A percentile compares a stretch with the other conserved stretches of the same genome.
Conservation (phyloP, 495 filamentous ascomycete species). For the Tetracladium setigerum region DNA sequence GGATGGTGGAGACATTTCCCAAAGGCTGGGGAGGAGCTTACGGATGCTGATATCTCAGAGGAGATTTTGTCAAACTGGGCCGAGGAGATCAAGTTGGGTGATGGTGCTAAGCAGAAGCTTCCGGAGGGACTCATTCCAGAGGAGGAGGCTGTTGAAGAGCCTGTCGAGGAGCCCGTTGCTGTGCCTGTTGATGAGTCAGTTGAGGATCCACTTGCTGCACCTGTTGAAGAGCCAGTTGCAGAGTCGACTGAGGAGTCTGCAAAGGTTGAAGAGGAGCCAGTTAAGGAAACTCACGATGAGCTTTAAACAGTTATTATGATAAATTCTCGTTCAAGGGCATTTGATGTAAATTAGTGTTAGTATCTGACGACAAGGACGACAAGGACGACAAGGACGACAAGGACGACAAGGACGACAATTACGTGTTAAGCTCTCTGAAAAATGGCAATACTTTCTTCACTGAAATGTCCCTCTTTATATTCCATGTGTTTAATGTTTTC, state of each 20-base stretch:
- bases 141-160: conserved; percentile 26
- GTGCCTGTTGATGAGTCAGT: conserved; percentile 6
- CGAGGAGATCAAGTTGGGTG: conserved; percentile 79
- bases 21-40: neutral
- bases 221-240: neutral
- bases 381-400: neutral
- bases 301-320: conserved; percentile 6
- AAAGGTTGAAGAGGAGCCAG: conserved; percentile 14
- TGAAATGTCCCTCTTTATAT: no score
- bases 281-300: conserved; percentile 19
- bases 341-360: neutral
- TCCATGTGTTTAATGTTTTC: no score
- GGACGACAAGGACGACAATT: neutral
- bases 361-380: neutral
- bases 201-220: no score
- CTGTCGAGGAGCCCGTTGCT: neutral
- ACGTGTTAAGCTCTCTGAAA: no score
- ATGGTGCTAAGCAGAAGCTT: conserved; percentile 72
- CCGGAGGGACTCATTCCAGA: conserved; percentile 59
- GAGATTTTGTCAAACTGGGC: conserved; percentile 74
- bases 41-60: conserved; percentile 44
- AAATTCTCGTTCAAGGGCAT: neutral
- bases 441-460: no score
- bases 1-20: conserved; percentile 77
- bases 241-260: conserved; percentile 25